Evolutionary conservation across 129 eudicot genomes (phyloP), one percentile per base, ranked within the genome.

Genomic region (Centrapalus pauciflorus): DNA sequence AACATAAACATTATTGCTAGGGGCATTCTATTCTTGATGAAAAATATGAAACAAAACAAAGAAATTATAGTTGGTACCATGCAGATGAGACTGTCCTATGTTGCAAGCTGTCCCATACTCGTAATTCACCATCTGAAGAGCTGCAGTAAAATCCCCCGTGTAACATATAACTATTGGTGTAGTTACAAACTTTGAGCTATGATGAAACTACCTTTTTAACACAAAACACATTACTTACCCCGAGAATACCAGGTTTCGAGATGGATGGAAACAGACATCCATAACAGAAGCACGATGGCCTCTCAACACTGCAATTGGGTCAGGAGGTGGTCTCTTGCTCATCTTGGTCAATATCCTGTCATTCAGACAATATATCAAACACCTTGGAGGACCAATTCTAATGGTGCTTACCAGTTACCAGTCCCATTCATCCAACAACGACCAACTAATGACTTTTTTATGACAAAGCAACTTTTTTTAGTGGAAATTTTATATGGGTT

Each of bases 241-340:
- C 4, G 79, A 59, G 61, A 83, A 87, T 30, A 87, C 28, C 27
- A 87, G 45, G 51, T 64, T 77, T 54, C 62, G 74, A 2, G 78
- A 71, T 5, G 81, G 77, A 64, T 87, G 95, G 61, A 84, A 87
- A 69, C 85, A 84, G 33, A 71, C 60, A 38, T 87, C 90, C 45
- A 51, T 81, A 35, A 87, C 90, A 0, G 95, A 84, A 64, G 95
- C 85, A 19, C 90, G 85, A 62, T 87, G 90, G 65, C 95, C 95
- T 72, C 95, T 72, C 51, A 87, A 74, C 28, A 87, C 95, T 17
- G 87, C 77, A 32, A 84, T 84, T 0, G 87, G 95, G 66, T 87
- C 90, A 0, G 95, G 95, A n/a, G 95, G 83, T 27, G 90, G 87
- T 25, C 90, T 73, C 71, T 81, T 87, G 81, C 90, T 87, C 90